Conservation (phyloP, 2,329 filamentous ascomycete species). For the Pyrenophora tritici-repentis region DNA sequence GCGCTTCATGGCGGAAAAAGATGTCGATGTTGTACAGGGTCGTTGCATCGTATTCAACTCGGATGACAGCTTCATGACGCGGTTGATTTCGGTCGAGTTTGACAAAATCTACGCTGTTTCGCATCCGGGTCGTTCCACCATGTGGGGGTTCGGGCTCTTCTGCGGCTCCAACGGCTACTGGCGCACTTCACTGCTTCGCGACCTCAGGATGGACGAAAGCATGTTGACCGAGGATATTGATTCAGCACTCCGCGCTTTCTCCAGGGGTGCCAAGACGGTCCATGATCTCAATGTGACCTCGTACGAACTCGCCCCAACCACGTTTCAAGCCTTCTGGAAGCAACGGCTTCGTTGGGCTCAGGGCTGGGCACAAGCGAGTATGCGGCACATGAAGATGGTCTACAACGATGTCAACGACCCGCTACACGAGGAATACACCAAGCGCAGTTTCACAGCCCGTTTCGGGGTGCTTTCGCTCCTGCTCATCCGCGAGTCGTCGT, state of each 20-base stretch:
- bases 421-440: constrained; percentile 29
- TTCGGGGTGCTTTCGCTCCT: constrained; percentile 55
- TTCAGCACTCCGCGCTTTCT: constrained; percentile 54
- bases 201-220: constrained; percentile 56
- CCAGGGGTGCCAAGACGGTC: constrained; percentile 50
- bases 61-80: constrained; percentile 50
- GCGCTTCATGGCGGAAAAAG: constrained; percentile 50
- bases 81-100: constrained; percentile 57
- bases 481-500: constrained; percentile 53
- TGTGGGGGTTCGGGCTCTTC: constrained; percentile 57
- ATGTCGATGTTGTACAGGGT: constrained; percentile 56
- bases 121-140: constrained; percentile 54
- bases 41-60: constrained; percentile 57
- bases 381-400: constrained; percentile 50
- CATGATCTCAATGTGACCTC: constrained; percentile 57
- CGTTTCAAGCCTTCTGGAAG: constrained; percentile 54
- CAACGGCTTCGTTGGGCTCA: constrained; percentile 58
- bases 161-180: constrained; percentile 58
- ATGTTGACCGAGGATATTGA: constrained; percentile 60
- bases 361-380: constrained; percentile 57
- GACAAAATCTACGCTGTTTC: constrained; percentile 60
- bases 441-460: constrained; percentile 46
- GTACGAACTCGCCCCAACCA: constrained; percentile 56
- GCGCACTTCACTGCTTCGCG: constrained; percentile 51
- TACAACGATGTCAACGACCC: constrained; percentile 49